Percentiles rank a stretch among this genome's conserved stretches.
These are phyloP conservation scores for Cadophora malorum DNA, from an alignment of 2,329 filamentous ascomycete genomes.

Conservation along the genomic window DNA sequence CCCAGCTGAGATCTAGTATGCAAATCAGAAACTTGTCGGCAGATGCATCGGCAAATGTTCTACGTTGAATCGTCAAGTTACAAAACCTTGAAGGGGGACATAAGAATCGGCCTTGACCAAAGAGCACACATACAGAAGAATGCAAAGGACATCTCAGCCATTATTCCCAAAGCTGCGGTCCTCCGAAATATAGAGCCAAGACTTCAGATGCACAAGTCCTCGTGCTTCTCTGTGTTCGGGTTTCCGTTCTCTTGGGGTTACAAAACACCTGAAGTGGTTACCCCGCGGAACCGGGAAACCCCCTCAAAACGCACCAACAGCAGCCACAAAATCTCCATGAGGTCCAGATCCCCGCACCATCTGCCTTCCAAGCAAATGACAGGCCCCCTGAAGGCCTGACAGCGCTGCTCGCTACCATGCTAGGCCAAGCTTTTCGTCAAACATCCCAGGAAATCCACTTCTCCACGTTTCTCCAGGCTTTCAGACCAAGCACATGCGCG, in stretches of 20 bases:
- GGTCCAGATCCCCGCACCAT: neutral
- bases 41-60: neutral
- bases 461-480: conserved; percentile 17
- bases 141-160: too few relatives aligned
- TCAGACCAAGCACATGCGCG: neutral
- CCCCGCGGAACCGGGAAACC: conserved; percentile 14
- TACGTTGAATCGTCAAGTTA: neutral
- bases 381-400: neutral
- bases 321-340: conserved; percentile 1
- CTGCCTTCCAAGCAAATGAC: neutral
- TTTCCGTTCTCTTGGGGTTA: neutral
- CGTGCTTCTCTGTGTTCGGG: neutral
- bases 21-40: neutral
- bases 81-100: neutral
- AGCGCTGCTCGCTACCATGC: neutral
- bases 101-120: too few relatives aligned
- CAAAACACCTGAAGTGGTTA: conserved; percentile 21
- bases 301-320: neutral
- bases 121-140: too few relatives aligned
- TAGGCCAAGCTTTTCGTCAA: neutral
- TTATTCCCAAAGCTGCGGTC: neutral
- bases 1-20: neutral
- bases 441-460: neutral
- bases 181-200: neutral
- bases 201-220: neutral